Percentiles rank a stretch among this genome's conserved stretches.
These are phyloP conservation scores for Zygosaccharomyces siamensis DNA, from an alignment of 805 yeast species.

Conservation along the genomic window DNA sequence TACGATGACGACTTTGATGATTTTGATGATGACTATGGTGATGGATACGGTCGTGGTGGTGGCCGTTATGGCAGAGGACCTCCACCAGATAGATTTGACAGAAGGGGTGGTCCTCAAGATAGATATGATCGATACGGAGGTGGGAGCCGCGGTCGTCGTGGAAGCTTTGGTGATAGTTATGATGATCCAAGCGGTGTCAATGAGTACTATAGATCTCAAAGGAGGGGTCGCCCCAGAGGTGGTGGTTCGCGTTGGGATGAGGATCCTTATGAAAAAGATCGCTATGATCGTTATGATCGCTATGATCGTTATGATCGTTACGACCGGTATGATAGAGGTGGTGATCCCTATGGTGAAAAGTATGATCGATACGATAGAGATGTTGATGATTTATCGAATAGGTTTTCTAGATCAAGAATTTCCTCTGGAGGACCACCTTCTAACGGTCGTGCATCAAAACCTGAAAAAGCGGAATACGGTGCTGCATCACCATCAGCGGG, in stretches of 20 bases:
- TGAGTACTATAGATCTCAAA: slow-evolving; percentile 36
- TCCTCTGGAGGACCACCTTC: slow-evolving; percentile 36
- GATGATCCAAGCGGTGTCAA: slow-evolving; percentile 41
- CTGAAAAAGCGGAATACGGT: slow-evolving; percentile 41
- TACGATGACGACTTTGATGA: slow-evolving; percentile 27
- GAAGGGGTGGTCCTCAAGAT: slow-evolving; percentile 18
- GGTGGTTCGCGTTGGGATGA: slow-evolving; percentile 18
- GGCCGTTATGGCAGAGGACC: slow-evolving; percentile 26
- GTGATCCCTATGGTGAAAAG: slow-evolving; percentile 86
- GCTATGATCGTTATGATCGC: slow-evolving; percentile 1
- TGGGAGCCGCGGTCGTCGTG: slow-evolving; percentile 16
- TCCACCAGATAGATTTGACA: slow-evolving; percentile 24
- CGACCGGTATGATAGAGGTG: slow-evolving; percentile 21
- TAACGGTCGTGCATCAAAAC: slow-evolving; percentile 39
- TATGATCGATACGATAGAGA: slow-evolving; percentile 47
- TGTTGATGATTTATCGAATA: slow-evolving; percentile 38
- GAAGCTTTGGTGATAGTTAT: slow-evolving; percentile 20
- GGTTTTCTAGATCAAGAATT: slow-evolving; percentile 35
- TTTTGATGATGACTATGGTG: slow-evolving; percentile 26
- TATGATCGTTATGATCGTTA: slow-evolving; percentile 3
- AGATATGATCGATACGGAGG: slow-evolving; percentile 18
- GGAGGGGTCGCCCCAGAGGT: slow-evolving; percentile 23
- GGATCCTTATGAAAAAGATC: slow-evolving; percentile 9
- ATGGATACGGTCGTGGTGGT: slow-evolving; percentile 9
- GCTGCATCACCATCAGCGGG: slow-evolving; percentile 16